Percentiles rank a stretch among this genome's conserved stretches.
Evolutionary conservation across 192 early-diverging fungal genomes (phyloP).

Genomic region (Coemansia umbellata): DNA sequence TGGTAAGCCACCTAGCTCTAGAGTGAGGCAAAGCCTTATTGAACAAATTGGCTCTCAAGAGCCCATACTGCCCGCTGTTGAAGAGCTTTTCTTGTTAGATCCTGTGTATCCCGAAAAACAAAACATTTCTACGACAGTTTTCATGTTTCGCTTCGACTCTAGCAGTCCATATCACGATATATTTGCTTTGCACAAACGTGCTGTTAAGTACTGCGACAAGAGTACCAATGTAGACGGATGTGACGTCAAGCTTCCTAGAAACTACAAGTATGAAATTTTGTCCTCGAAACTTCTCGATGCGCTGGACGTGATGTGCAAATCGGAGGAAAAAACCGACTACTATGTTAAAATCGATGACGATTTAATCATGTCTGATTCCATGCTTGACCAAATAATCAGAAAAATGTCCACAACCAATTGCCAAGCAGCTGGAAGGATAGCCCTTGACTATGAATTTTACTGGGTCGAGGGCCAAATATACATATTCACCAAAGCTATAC

Average conservation of each 20-base stretch:
- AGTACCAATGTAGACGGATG: neutral
- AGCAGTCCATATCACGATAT: neutral
- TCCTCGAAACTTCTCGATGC: neutral
- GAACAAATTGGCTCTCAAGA: neutral
- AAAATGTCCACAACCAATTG: neutral
- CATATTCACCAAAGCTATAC: neutral
- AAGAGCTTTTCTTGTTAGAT: neutral
- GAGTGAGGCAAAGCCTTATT: neutral
- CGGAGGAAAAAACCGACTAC: neutral
- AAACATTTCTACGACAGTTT: neutral
- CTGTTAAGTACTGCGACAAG: neutral
- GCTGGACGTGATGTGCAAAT: neutral
- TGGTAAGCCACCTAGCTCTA: neutral
- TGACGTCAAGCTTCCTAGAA: neutral
- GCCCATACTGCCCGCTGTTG: neutral
- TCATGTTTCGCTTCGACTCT: neutral
- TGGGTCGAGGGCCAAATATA: neutral
- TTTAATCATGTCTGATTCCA: constrained; percentile 1
- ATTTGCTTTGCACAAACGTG: neutral
- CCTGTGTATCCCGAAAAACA: neutral
- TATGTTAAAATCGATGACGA: neutral
- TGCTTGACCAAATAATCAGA: neutral
- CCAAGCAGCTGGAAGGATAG: neutral
- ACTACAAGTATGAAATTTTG: neutral
- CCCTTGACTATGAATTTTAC: neutral